Evolutionary conservation across 2,329 filamentous ascomycete species (phyloP).

Genomic region (Bipolaris oryzae): DNA sequence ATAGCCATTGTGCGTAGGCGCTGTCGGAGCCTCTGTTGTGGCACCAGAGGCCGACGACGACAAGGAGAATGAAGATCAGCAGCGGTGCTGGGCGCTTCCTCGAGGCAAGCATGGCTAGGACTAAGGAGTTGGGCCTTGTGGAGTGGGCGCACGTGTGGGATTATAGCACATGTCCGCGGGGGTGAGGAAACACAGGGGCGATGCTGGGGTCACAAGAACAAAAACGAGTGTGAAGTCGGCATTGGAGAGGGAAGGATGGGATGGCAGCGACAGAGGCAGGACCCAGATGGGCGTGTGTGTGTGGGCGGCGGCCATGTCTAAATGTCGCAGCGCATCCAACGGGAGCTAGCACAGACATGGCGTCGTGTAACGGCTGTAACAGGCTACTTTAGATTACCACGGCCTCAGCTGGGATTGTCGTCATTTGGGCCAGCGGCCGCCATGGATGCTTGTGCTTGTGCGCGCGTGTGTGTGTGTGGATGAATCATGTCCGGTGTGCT

Average conservation of each 20-base stretch:
- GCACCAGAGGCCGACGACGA: slow-evolving; percentile 38
- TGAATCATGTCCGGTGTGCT: too few species aligned
- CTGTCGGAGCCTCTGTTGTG: slow-evolving; percentile 34
- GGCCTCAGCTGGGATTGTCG: slow-evolving; percentile 9
- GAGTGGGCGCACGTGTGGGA: slow-evolving; percentile 23
- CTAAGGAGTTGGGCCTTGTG: slow-evolving; percentile 16
- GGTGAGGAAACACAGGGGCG: neutral
- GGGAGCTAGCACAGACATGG: slow-evolving; percentile 23
- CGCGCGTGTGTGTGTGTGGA: too few species aligned
- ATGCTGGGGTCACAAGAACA: slow-evolving; percentile 5
- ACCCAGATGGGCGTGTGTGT: slow-evolving; percentile 10
- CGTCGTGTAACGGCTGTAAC: slow-evolving; percentile 32
- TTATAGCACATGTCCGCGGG: slow-evolving; percentile 25
- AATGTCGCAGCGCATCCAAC: slow-evolving; percentile 16
- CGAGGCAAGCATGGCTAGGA: slow-evolving; percentile 40
- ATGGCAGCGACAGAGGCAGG: slow-evolving; percentile 12
- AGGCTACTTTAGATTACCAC: slow-evolving; percentile 24
- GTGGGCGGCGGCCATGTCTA: slow-evolving; percentile 21
- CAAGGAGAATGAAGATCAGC: slow-evolving; percentile 33
- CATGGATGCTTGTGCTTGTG: too few species aligned
- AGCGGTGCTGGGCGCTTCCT: slow-evolving; percentile 41
- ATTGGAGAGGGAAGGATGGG: neutral
- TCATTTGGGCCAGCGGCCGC: slow-evolving; percentile 6
- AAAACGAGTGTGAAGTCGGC: neutral
- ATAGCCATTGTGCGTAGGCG: slow-evolving; percentile 39